Percentiles rank a stretch among this genome's conserved stretches.
Evolutionary conservation across 345 rosid species (phyloP).

Genomic region (Triadica sebifera): DNA sequence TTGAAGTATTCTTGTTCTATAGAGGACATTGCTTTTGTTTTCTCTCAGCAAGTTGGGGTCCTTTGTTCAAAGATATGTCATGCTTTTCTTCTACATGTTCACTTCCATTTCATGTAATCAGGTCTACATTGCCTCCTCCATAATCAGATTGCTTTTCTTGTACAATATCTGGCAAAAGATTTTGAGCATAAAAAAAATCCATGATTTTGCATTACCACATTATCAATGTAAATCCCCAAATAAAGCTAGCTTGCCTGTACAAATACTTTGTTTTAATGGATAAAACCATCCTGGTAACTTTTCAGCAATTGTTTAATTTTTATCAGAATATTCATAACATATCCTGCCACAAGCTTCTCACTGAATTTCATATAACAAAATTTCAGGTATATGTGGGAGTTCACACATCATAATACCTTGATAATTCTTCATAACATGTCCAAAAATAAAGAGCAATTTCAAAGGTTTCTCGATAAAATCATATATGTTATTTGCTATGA

Average conservation of each 20-base stretch:
- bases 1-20: slow-evolving; percentile 32
- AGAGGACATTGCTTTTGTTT: slow-evolving; percentile 21
- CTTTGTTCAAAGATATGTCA: slow-evolving; percentile 38
- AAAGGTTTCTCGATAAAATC: background rate
- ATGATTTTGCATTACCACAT: background rate
- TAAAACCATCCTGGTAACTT: no score
- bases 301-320: no score
- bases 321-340: no score
- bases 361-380: background rate
- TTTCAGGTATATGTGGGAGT: background rate
- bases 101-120: slow-evolving; percentile 2
- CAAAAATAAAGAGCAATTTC: no score
- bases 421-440: no score
- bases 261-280: no score
- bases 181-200: background rate
- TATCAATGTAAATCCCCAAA: background rate
- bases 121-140: slow-evolving; percentile 16
- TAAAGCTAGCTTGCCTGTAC: background rate
- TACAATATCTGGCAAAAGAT: slow-evolving; percentile 1
- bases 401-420: background rate
- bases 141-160: slow-evolving; percentile 8
- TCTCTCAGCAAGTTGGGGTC: slow-evolving; percentile 17
- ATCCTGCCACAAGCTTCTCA: no score
- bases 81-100: slow-evolving; percentile 34
- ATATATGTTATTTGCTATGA: background rate